These are phyloP conservation scores for Penicillium sp. DNA, from an alignment of 2,329 filamentous ascomycete species.

Conservation along the genomic window DNA sequence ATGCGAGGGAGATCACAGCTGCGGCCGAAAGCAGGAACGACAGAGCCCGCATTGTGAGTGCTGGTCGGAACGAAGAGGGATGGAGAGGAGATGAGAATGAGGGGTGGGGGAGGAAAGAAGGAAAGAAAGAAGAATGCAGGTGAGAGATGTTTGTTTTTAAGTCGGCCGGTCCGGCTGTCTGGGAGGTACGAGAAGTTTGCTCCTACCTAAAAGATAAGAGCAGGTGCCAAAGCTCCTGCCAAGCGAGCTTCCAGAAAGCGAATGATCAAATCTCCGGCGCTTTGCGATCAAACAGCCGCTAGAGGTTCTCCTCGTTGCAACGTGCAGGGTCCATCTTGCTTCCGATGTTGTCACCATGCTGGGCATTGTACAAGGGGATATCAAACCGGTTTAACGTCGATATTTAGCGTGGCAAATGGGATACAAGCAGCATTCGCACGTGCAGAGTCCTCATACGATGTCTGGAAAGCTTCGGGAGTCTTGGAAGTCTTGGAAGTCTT, in stretches of 20 bases:
- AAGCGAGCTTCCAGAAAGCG: not conserved
- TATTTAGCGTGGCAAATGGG: constrained; percentile 1
- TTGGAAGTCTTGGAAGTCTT: constrained; percentile 4
- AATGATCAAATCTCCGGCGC: constrained; percentile 2
- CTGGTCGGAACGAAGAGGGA: not conserved
- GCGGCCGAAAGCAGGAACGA: constrained; percentile 24
- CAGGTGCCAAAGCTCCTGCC: not conserved
- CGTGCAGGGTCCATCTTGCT: not conserved
- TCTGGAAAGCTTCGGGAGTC: constrained; percentile 9
- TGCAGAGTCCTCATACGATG: constrained; percentile 1
- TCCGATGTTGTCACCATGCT: not conserved
- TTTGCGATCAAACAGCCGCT: not conserved
- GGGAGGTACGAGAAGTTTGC: not conserved
- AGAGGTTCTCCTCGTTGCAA: not conserved
- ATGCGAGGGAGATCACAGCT: constrained; percentile 29
- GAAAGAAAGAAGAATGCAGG: not conserved
- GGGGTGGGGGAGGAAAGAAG: not conserved
- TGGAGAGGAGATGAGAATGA: not conserved
- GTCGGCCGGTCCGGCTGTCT: not conserved
- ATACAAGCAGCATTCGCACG: constrained; percentile 2
- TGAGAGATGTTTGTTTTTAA: not conserved
- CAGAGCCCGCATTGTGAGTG: constrained; percentile 29
- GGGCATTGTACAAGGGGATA: not conserved
- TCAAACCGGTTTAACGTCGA: not conserved
- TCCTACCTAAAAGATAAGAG: not conserved